phyloP scores from a whole-genome alignment of 768 basidiomycete species.

The Lepiota brunneoincarnata region DNA sequence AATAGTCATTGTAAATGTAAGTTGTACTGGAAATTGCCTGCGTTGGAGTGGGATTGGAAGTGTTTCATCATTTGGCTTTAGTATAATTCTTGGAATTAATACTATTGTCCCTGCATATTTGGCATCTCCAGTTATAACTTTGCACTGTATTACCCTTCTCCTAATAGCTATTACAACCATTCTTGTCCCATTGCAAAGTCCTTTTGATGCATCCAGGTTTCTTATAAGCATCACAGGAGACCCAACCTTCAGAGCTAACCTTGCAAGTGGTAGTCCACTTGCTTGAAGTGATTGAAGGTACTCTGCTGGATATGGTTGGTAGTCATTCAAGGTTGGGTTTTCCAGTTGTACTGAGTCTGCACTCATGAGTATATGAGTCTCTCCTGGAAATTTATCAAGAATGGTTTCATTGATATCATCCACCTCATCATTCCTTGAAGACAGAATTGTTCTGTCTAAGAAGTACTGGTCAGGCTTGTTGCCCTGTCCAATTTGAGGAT shows the following conservation, averaged over 20 bases:
- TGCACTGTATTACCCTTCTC: slow-evolving; percentile 25
- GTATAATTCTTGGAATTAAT: too few species aligned
- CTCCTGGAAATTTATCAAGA: too few species aligned
- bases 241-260: neutral
- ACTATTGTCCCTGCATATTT: slow-evolving; percentile 29
- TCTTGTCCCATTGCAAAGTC: slow-evolving; percentile 29
- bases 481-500: too few species aligned
- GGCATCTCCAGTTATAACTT: slow-evolving; percentile 31
- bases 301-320: neutral
- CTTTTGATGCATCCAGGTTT: slow-evolving; percentile 23
- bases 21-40: slow-evolving; percentile 34
- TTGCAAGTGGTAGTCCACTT: neutral
- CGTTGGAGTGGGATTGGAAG: slow-evolving; percentile 26
- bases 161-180: slow-evolving; percentile 19
- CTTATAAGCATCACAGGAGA: slow-evolving; percentile 29
- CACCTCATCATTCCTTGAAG: too few species aligned
- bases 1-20: slow-evolving; percentile 38
- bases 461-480: too few species aligned
- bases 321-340: neutral
- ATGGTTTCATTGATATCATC: too few species aligned
- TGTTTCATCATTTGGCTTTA: slow-evolving; percentile 1
- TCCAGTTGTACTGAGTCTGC: neutral
- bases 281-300: neutral
- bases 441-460: too few species aligned
- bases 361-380: too few species aligned